Conservation (phyloP, 169 alveolate genomes). For the Babesia ovata region DNA sequence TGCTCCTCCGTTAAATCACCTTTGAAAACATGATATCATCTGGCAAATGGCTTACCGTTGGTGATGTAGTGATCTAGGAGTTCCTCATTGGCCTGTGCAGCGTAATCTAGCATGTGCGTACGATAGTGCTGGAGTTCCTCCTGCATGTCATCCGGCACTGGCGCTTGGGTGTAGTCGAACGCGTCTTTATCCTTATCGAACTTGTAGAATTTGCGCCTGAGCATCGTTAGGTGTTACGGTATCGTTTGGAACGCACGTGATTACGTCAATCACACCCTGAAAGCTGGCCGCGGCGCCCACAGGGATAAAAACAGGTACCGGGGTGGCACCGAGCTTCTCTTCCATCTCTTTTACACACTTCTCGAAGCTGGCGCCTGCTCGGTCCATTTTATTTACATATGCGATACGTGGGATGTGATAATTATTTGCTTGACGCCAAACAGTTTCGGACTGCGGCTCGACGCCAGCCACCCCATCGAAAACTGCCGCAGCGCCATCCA, state of each 20-base stretch:
- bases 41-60: conserved; percentile 46
- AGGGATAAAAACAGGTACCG: conserved; percentile 90
- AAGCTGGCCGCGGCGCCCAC: conserved; percentile 82
- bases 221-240: conserved; percentile 23
- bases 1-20: conserved; percentile 71
- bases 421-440: conserved; percentile 88
- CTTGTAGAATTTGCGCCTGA: conserved; percentile 52
- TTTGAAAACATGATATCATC: not conserved
- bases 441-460: conserved; percentile 94
- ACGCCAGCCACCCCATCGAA: conserved; percentile 96
- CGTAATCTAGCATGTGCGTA: conserved; percentile 73
- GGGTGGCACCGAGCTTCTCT: conserved; percentile 83
- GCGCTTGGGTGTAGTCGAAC: conserved; percentile 34
- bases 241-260: conserved; percentile 61
- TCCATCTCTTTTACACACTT: conserved; percentile 84
- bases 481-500: conserved; percentile 96
- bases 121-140: conserved; percentile 64
- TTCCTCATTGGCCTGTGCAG: conserved; percentile 86
- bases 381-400: conserved; percentile 93
- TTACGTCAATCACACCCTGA: conserved; percentile 87
- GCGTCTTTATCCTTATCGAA: conserved; percentile 62
- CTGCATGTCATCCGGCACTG: conserved; percentile 54
- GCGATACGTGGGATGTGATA: conserved; percentile 87
- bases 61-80: conserved; percentile 84
- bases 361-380: conserved; percentile 89